A percentile compares a stretch with the other conserved stretches of the same genome.
Conservation (phyloP, 768 basidiomycete species). For the Pleurotus djamor region DNA sequence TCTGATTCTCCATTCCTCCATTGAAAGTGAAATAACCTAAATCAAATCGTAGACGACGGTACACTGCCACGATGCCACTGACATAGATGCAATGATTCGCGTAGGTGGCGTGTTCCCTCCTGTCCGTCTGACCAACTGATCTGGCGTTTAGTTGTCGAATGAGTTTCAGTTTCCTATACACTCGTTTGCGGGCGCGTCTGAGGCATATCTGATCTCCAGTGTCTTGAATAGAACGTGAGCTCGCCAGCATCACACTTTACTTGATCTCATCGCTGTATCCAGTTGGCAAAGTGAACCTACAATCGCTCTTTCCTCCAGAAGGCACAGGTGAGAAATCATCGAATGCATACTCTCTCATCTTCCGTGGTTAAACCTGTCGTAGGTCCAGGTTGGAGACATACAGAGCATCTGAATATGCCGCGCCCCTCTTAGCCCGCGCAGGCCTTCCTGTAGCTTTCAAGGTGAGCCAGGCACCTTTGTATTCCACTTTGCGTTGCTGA, state of each 20-base stretch:
- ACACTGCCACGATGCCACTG: slow-evolving; percentile 74
- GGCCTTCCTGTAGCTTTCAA: slow-evolving; percentile 79
- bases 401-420: slow-evolving; percentile 76
- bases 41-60: slow-evolving; percentile 44
- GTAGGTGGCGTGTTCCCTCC: slow-evolving; percentile 32
- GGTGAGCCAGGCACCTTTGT: slow-evolving; percentile 28
- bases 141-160: slow-evolving; percentile 61
- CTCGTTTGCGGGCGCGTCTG: slow-evolving; percentile 86
- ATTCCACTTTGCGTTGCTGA: too few relatives aligned
- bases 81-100: slow-evolving; percentile 66
- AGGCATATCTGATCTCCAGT: slow-evolving; percentile 86
- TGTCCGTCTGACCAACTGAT: background rate
- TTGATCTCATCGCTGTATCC: background rate
- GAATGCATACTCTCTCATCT: background rate
- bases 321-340: slow-evolving; percentile 18
- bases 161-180: slow-evolving; percentile 87
- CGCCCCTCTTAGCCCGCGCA: slow-evolving; percentile 69
- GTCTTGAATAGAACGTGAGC: slow-evolving; percentile 72
- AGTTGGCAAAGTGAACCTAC: slow-evolving; percentile 44
- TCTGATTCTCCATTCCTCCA: background rate
- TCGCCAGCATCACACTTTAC: background rate
- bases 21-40: background rate
- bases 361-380: background rate
- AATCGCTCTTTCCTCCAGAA: slow-evolving; percentile 78
- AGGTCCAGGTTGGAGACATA: slow-evolving; percentile 54